Conservation (phyloP, 352 stramenopile species). For the Aphanomyces stellatus region DNA sequence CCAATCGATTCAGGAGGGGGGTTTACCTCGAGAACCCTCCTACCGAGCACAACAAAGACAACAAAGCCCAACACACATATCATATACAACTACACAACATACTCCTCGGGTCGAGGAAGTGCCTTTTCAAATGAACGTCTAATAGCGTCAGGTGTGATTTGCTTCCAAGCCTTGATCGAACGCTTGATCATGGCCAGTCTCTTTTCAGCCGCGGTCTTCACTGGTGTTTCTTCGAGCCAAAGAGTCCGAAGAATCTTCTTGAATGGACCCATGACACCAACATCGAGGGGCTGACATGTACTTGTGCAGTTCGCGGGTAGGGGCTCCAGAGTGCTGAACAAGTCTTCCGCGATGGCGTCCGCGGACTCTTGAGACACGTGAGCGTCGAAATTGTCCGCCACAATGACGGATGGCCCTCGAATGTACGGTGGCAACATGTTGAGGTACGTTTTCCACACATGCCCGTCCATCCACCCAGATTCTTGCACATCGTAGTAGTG, state of each 20-base stretch:
- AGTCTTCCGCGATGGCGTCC: not conserved
- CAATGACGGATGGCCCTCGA: constrained; percentile 17
- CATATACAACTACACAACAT: too few relatives aligned
- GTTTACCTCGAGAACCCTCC: too few relatives aligned
- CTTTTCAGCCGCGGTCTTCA: not conserved
- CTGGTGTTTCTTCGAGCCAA: constrained; percentile 1
- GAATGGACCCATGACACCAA: constrained; percentile 16
- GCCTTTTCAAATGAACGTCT: not conserved
- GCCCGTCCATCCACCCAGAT: constrained; percentile 23
- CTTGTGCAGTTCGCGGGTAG: constrained; percentile 17
- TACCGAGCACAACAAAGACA: too few relatives aligned
- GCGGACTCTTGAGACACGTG: constrained; percentile 10
- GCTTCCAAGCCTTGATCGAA: not conserved
- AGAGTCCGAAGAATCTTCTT: constrained; percentile 19
- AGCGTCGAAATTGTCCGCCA: constrained; percentile 23
- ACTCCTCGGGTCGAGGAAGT: too few relatives aligned
- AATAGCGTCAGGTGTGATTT: not conserved
- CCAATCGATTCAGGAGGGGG: too few relatives aligned
- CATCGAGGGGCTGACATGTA: constrained; percentile 20
- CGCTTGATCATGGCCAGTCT: constrained; percentile 7
- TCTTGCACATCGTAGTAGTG: constrained; percentile 23
- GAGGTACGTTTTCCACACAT: constrained; percentile 18
- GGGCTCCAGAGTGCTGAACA: not conserved
- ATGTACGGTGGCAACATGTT: constrained; percentile 15
- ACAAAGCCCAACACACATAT: too few relatives aligned